Percentiles rank a stretch among this genome's conserved stretches.
Conservation (phyloP, 139 green algal genomes). For the Coccomyxa sp. region DNA sequence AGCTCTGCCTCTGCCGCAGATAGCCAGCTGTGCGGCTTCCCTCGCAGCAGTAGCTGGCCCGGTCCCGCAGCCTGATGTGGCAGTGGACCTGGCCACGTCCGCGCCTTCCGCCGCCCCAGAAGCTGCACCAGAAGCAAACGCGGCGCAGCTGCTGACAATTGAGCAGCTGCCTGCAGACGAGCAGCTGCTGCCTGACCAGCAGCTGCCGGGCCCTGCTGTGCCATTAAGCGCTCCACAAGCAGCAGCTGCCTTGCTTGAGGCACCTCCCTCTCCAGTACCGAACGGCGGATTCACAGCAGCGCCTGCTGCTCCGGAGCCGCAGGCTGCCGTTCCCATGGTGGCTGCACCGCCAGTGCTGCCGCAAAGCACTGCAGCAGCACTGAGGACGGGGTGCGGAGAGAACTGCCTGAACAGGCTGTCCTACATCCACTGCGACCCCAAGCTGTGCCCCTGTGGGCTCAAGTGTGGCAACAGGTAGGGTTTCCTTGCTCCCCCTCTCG, state of each 20-base stretch:
- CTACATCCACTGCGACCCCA: constrained; percentile 72
- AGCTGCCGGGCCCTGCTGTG: too few species aligned
- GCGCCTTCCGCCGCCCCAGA: too few species aligned
- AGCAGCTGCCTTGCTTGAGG: too few species aligned
- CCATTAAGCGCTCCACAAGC: too few species aligned
- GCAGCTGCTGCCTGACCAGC: too few species aligned
- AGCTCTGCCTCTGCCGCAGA: not conserved
- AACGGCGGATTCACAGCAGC: too few species aligned
- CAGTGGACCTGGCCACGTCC: not conserved
- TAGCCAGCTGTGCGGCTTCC: not conserved
- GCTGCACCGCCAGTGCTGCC: not conserved
- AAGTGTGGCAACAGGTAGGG: constrained; percentile 72
- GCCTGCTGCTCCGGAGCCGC: too few species aligned
- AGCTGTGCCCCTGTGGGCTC: constrained; percentile 69
- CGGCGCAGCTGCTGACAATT: too few species aligned
- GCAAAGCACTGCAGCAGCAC: not conserved
- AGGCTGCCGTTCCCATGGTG: not conserved
- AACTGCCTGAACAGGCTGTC: constrained; percentile 65
- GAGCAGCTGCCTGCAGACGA: too few species aligned
- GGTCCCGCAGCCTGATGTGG: constrained; percentile 5
- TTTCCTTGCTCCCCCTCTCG: too few species aligned
- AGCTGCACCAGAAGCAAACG: too few species aligned
- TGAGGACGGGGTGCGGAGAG: constrained; percentile 55
- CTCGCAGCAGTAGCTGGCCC: constrained; percentile 7
- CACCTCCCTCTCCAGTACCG: too few species aligned